Percentiles rank a stretch among this genome's conserved stretches.
Conservation (phyloP, 208 protist species). For the Acanthamoeba sp. region DNA sequence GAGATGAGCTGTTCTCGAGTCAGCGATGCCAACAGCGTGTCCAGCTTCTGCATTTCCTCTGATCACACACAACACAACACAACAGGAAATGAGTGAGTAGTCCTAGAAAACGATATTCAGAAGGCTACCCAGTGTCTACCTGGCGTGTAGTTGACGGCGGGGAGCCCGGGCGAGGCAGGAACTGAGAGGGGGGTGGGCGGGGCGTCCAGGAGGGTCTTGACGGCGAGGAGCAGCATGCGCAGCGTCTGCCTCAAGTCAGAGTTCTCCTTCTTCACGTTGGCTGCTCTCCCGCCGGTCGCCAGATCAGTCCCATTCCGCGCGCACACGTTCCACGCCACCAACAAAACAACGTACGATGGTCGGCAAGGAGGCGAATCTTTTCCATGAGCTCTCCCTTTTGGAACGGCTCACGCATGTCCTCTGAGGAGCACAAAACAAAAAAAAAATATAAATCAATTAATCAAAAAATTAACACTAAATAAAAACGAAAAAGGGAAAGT, state of each 20-base stretch:
- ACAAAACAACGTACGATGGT: background rate
- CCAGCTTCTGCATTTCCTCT: conserved; percentile 3
- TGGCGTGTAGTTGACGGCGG: background rate
- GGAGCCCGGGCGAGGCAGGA: background rate
- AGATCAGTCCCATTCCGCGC: background rate
- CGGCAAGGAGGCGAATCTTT: background rate
- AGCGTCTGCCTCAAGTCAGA: background rate
- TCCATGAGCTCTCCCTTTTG: background rate
- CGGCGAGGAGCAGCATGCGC: conserved; percentile 5
- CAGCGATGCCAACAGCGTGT: conserved; percentile 1
- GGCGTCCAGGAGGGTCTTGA: conserved; percentile 17
- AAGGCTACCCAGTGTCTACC: background rate
- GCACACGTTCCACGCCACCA: background rate
- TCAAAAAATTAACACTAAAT: too few species aligned
- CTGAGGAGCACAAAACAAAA: background rate
- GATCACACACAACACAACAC: too few species aligned
- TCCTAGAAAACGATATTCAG: too few species aligned
- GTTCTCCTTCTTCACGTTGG: conserved; percentile 30
- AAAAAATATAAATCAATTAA: too few species aligned
- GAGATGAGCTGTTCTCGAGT: background rate
- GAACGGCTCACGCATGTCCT: conserved; percentile 20
- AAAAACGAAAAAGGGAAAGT: too few species aligned
- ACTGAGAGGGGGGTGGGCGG: background rate
- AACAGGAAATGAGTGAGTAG: too few species aligned
- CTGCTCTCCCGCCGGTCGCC: background rate